These are phyloP conservation scores for Tolypocladium tropicale DNA, from an alignment of 2,329 filamentous ascomycete species.

Conservation along the genomic window DNA sequence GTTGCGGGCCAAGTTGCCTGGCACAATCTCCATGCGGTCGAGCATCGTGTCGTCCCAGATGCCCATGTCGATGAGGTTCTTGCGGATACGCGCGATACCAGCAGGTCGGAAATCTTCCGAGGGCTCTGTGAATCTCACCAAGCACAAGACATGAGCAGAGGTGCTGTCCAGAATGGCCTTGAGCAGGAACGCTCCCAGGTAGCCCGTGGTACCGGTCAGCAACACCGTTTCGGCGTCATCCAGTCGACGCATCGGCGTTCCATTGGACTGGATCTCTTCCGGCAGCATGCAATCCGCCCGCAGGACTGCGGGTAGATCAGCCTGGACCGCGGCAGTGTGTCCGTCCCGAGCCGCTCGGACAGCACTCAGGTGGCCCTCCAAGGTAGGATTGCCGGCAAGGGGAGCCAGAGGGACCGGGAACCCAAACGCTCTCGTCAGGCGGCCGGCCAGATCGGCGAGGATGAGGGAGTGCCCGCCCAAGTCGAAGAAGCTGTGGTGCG, in stretches of 20 bases:
- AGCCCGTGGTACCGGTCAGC: constrained; percentile 67
- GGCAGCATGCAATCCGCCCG: constrained; percentile 57
- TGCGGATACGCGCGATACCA: constrained; percentile 62
- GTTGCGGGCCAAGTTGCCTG: constrained; percentile 60
- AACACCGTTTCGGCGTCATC: constrained; percentile 59
- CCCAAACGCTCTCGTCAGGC: constrained; percentile 58
- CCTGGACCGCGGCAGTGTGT: constrained; percentile 63
- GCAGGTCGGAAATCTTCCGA: constrained; percentile 52
- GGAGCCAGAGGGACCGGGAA: constrained; percentile 63
- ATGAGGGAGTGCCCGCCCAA: constrained; percentile 69
- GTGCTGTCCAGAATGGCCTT: constrained; percentile 58
- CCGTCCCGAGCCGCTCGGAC: constrained; percentile 63
- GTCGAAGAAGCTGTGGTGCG: constrained; percentile 71
- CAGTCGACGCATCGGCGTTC: constrained; percentile 44
- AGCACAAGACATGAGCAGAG: constrained; percentile 58
- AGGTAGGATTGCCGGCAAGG: constrained; percentile 60
- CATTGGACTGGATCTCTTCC: constrained; percentile 53
- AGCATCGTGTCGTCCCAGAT: constrained; percentile 69
- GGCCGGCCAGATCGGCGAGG: constrained; percentile 66
- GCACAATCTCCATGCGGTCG: constrained; percentile 66
- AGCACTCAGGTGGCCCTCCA: constrained; percentile 62
- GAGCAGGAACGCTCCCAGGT: constrained; percentile 65
- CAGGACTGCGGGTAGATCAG: constrained; percentile 61
- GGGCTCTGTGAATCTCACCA: constrained; percentile 63
- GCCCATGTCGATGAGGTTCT: constrained; percentile 67